Evolutionary conservation across 306 rosid genomes (phyloP).

Genomic region (Vigna trinervia): DNA sequence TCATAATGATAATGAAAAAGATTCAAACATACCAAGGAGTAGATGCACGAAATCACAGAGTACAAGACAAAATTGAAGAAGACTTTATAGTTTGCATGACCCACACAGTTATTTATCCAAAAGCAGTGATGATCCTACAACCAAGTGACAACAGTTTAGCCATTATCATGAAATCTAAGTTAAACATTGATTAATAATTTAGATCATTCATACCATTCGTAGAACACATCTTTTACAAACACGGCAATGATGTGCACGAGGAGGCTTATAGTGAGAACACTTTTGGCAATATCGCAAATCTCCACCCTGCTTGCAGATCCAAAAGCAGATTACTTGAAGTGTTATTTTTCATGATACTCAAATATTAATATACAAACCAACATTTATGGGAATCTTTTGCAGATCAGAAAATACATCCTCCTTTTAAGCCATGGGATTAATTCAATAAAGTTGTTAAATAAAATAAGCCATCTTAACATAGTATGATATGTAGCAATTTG

Average conservation of each 20-base stretch:
- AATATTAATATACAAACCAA: slow-evolving; percentile 21
- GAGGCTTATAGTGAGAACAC: slow-evolving; percentile 94
- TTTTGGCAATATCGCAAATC: slow-evolving; percentile 96
- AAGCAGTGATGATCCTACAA: slow-evolving; percentile 97
- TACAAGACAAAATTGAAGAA: slow-evolving; percentile 83
- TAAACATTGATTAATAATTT: slow-evolving; percentile 35
- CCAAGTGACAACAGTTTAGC: slow-evolving; percentile 51
- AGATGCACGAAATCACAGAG: slow-evolving; percentile 84
- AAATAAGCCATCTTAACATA: slow-evolving; percentile 21
- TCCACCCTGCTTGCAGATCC: slow-evolving; percentile 74
- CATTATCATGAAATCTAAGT: slow-evolving; percentile 42
- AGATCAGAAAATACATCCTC: slow-evolving; percentile 31
- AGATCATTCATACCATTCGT: slow-evolving; percentile 81
- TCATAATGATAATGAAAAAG: slow-evolving; percentile 31
- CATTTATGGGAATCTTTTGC: slow-evolving; percentile 29
- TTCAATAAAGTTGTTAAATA: slow-evolving; percentile 24
- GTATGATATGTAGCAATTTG: not conserved
- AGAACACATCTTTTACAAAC: slow-evolving; percentile 94
- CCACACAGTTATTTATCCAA: slow-evolving; percentile 96
- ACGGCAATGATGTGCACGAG: slow-evolving; percentile 99
- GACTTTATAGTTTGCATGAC: slow-evolving; percentile 91
- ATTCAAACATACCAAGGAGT: slow-evolving; percentile 82
- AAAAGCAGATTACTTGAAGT: slow-evolving; percentile 32
- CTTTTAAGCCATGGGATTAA: slow-evolving; percentile 15
- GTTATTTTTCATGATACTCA: slow-evolving; percentile 25